Conservation (phyloP, 2,329 filamentous ascomycete species). For the Fusarium sp. region DNA sequence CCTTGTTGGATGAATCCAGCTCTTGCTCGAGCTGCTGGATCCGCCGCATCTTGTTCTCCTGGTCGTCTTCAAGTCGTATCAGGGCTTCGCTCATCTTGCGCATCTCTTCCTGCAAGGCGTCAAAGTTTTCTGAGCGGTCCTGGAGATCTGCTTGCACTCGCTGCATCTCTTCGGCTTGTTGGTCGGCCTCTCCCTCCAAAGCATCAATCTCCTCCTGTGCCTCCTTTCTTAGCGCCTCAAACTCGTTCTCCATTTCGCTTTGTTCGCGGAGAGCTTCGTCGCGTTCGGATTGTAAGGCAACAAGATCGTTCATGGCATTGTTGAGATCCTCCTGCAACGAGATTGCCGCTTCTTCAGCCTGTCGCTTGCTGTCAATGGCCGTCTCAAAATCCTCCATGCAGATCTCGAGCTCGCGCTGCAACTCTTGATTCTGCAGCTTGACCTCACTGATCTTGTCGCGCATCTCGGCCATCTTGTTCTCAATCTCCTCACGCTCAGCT, state of each 20-base stretch:
- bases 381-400: constrained; percentile 85
- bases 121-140: constrained; percentile 87
- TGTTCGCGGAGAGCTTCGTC: constrained; percentile 85
- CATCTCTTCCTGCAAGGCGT: constrained; percentile 94
- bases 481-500: constrained; percentile 85
- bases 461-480: constrained; percentile 85
- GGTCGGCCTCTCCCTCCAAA: constrained; percentile 79
- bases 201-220: constrained; percentile 77
- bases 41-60: constrained; percentile 81
- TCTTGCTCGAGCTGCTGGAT: constrained; percentile 89
- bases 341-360: constrained; percentile 70
- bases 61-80: constrained; percentile 89
- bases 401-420: constrained; percentile 85
- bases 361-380: constrained; percentile 73
- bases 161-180: constrained; percentile 79
- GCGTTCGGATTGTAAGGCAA: constrained; percentile 84
- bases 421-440: constrained; percentile 90
- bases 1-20: constrained; percentile 85
- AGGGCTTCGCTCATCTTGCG: constrained; percentile 90
- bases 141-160: constrained; percentile 79
- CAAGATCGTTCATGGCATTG: constrained; percentile 82
- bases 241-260: constrained; percentile 71
- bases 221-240: constrained; percentile 72
- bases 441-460: constrained; percentile 89
- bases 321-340: constrained; percentile 87